Base-by-base conservation (phyloP, 176 grass and related monocot genomes). In the Phyllostachys edulis region DNA sequence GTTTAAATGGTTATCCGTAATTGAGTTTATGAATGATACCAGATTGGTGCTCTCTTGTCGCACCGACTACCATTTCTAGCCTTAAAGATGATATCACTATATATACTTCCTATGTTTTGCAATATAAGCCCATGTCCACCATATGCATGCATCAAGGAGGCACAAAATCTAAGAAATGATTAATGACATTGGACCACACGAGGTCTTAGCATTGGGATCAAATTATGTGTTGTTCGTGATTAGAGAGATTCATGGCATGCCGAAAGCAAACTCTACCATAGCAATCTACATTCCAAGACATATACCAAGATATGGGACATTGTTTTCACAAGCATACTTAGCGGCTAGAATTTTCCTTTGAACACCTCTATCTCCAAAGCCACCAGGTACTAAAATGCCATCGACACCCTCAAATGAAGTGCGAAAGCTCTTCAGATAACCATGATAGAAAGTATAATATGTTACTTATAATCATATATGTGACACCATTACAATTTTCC, bases 341-440 rank as follows among this genome's bases (percentile, higher is more conserved):
- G n/a, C n/a, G n/a, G n/a, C n/a, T n/a, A n/a, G n/a, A n/a, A n/a
- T n/a, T n/a, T n/a, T n/a, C n/a, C n/a, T n/a, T n/a, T n/a, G n/a
- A n/a, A n/a, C n/a, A n/a, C n/a, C n/a, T n/a, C n/a, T n/a, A n/a
- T n/a, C n/a, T n/a, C n/a, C n/a, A n/a, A n/a, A n/a, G n/a, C n/a
- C n/a, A n/a, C n/a, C n/a, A n/a, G n/a, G n/a, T n/a, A n/a, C n/a
- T n/a, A n/a, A n/a, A n/a, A n/a, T n/a, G n/a, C n/a, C n/a, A n/a
- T n/a, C n/a, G n/a, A n/a, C n/a, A n/a, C n/a, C n/a, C n/a, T n/a
- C n/a, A n/a, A n/a, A n/a, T n/a, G n/a, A n/a, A n/a, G n/a, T n/a
- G n/a, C n/a, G n/a, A n/a, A n/a, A n/a, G n/a, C 32, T 44, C 21
- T 83, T 91, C 42, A 80, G 47, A 61, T 62, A 73, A 84, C 45